Conservation (phyloP, 768 basidiomycete species). For the Tubosaeta sp. region DNA sequence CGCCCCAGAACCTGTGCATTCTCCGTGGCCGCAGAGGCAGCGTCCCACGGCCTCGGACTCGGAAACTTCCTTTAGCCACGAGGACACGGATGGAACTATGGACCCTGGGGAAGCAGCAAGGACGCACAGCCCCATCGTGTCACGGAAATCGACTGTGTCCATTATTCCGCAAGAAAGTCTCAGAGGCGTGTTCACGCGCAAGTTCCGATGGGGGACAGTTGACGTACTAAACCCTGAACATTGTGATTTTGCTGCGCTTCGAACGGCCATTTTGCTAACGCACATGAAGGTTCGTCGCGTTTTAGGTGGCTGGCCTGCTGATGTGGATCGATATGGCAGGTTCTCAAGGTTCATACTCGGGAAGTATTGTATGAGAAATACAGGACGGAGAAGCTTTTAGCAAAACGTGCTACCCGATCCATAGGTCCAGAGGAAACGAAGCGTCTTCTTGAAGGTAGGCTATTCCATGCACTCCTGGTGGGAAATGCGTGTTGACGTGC, state of each 20-base stretch:
- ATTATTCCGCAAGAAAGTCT: conserved; percentile 62
- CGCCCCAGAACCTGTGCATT: conserved; percentile 56
- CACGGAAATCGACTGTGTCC: conserved; percentile 30
- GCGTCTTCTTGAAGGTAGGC: conserved; percentile 67
- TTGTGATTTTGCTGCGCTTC: conserved; percentile 82
- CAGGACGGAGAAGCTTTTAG: conserved; percentile 86
- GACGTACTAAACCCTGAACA: conserved; percentile 84
- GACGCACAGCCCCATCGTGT: conserved; percentile 34
- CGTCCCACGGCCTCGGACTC: conserved; percentile 20
- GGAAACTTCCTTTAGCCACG: conserved; percentile 10
- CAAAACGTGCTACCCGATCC: conserved; percentile 74
- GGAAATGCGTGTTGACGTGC: conserved; percentile 22
- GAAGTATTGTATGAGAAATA: conserved; percentile 93
- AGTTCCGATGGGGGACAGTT: conserved; percentile 85
- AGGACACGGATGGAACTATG: conserved; percentile 15
- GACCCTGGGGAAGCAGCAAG: conserved; percentile 31
- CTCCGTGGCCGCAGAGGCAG: conserved; percentile 29
- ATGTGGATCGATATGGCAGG: conserved; percentile 37
- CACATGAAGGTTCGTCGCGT: conserved; percentile 67
- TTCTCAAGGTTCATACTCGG: conserved; percentile 77
- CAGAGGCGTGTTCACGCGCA: conserved; percentile 70
- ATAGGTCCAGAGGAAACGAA: conserved; percentile 74
- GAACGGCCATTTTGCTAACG: conserved; percentile 79
- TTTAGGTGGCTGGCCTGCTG: conserved; percentile 20
- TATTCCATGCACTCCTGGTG: conserved; percentile 14